Conservation (phyloP, 495 filamentous ascomycete species). For the Penicillium fimorum region DNA sequence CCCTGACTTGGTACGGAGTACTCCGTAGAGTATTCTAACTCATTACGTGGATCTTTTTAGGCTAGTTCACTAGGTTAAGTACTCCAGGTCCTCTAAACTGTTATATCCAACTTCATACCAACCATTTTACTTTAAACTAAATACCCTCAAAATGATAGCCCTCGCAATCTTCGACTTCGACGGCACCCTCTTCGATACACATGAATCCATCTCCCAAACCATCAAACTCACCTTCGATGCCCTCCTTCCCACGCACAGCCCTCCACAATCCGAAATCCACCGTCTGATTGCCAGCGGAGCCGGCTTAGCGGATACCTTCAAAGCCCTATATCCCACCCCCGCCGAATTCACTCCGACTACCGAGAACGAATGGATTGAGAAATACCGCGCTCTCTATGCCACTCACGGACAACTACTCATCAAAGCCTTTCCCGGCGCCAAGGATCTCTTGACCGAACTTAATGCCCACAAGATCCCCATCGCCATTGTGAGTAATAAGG, state of each 20-base stretch:
- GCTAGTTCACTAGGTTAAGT: neutral
- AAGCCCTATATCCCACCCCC: constrained; percentile 18
- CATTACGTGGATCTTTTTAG: neutral
- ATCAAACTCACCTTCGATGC: constrained; percentile 25
- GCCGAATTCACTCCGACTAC: constrained; percentile 11
- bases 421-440: constrained; percentile 24
- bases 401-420: constrained; percentile 26
- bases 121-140: neutral
- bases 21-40: neutral
- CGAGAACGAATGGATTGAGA: constrained; percentile 20
- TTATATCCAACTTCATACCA: neutral
- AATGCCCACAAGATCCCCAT: constrained; percentile 16
- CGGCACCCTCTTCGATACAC: constrained; percentile 31
- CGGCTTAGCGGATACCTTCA: constrained; percentile 21
- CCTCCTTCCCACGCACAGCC: constrained; percentile 22
- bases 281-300: constrained; percentile 24
- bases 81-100: neutral
- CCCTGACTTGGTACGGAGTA: neutral
- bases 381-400: constrained; percentile 28
- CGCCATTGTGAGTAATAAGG: constrained; percentile 33
- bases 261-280: constrained; percentile 17
- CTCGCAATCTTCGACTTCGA: constrained; percentile 33
- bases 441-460: constrained; percentile 17
- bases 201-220: constrained; percentile 20
- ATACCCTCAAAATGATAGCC: constrained; percentile 5